Conservation (phyloP, 1,284 basidiomycete genomes). For the Pseudozyma flocculosa region DNA sequence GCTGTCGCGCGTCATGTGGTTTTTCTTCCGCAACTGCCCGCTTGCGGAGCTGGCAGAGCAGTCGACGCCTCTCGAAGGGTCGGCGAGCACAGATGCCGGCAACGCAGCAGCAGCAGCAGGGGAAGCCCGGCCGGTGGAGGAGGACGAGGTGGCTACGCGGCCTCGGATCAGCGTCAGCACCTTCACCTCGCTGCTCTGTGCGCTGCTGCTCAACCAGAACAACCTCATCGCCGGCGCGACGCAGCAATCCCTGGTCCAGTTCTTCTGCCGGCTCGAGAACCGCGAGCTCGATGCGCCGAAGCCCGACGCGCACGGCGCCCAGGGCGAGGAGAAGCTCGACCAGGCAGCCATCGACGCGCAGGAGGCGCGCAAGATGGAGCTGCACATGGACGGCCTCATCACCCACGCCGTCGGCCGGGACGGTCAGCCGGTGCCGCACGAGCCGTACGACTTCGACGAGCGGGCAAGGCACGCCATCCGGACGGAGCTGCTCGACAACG, state of each 20-base stretch:
- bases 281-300: slow-evolving; percentile 27
- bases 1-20: slow-evolving; percentile 84
- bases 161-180: slow-evolving; percentile 74
- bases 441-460: slow-evolving; percentile 46
- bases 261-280: slow-evolving; percentile 65
- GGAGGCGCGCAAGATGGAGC: slow-evolving; percentile 11
- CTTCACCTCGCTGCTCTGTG: slow-evolving; percentile 88
- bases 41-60: slow-evolving; percentile 27
- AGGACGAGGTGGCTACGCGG: slow-evolving; percentile 36
- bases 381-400: slow-evolving; percentile 34
- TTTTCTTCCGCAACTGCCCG: slow-evolving; percentile 76
- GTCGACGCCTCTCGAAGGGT: too few relatives aligned
- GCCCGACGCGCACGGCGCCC: slow-evolving; percentile 8
- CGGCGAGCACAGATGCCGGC: too few relatives aligned
- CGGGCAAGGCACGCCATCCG: slow-evolving; percentile 35
- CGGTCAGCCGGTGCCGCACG: slow-evolving; percentile 45
- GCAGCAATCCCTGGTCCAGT: slow-evolving; percentile 74
- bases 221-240: slow-evolving; percentile 72
- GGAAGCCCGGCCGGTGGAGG: too few relatives aligned
- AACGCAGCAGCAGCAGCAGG: too few relatives aligned
- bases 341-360: slow-evolving; percentile 12
- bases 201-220: slow-evolving; percentile 79
- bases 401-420: slow-evolving; percentile 50
- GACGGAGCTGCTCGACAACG: slow-evolving; percentile 52
- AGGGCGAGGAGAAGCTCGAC: slow-evolving; percentile 12